phyloP scores from a whole-genome alignment of 2,329 filamentous ascomycete genomes.

The Sporothrix inflata region DNA sequence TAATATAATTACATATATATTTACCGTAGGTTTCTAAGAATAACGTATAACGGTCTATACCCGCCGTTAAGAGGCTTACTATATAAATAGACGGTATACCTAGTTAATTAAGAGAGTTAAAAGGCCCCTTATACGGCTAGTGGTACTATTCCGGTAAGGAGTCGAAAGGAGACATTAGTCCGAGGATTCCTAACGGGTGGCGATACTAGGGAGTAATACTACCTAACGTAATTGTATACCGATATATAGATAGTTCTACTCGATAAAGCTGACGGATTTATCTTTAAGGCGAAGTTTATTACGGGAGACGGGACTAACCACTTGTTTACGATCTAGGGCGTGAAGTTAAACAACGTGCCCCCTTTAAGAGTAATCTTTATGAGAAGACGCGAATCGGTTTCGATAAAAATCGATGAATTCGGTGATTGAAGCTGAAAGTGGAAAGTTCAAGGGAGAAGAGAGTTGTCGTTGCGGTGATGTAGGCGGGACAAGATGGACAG shows the following conservation, averaged over 20 bases:
- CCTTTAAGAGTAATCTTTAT: background rate
- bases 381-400: too few species aligned
- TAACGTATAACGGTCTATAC: background rate
- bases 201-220: background rate
- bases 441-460: too few species aligned
- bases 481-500: background rate
- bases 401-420: too few species aligned
- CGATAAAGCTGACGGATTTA: background rate
- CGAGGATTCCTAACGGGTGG: background rate
- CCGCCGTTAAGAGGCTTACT: background rate
- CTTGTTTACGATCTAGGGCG: background rate
- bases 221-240: background rate
- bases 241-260: background rate
- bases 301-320: constrained; percentile 8
- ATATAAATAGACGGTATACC: background rate
- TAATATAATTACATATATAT: background rate
- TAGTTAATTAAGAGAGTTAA: background rate
- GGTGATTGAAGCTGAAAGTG: too few species aligned
- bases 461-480: background rate
- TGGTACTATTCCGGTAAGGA: background rate
- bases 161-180: background rate
- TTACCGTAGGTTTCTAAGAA: background rate
- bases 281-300: background rate
- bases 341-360: background rate
- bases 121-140: background rate